Base-by-base conservation (phyloP, 176 grass and related monocot species). In the Oryza glaberrima region DNA sequence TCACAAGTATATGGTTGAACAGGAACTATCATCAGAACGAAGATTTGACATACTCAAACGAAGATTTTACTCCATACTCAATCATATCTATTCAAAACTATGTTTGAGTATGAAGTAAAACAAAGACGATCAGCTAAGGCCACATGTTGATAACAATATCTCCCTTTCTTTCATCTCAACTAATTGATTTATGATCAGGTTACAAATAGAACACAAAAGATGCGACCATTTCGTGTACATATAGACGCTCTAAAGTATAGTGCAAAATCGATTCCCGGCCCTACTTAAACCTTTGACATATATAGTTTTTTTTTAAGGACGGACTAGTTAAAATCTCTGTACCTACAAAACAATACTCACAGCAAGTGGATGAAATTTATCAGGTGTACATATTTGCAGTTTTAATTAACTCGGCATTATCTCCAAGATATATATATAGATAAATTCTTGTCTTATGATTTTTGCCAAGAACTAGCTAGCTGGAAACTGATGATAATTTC, bases 231-330 rank as follows among this genome's bases (percentile, higher is more conserved):
- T 45, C 14, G 30, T 32, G 16, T 26, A 11, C 25, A 60, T 28
- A 38, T 38, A 38, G 7, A 26, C 22, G 56, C 6, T 6, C 17
- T 13, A 67, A 60, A 61, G 34, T 54, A 58, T 14, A 28, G 3
- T 22, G 5, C 34, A 3, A 41, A 56, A n/a, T 9, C 9, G 20
- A 61, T 56, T 70, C 32, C 13, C 40, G 7, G 40, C 40, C 28
- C 4, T 60, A 35, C 9, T 72, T 72, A 82, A 82, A 70, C 67
- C 23, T 70, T 52, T 54, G 28, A 47, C 45, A 11, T 32, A 32
- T 32, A 32, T 12, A 10, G 43, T 47, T 47, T 47, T 47, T 47
- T 47, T 3, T 32, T 32, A 32, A 3, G 1, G 45, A 12, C 1
- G 10, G 45, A 54, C 19, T 79, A 12, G 44, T 67, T 80, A 36